Base-by-base conservation (phyloP, 2,329 filamentous ascomycete genomes). In the Chrysosporium queenslandicum region DNA sequence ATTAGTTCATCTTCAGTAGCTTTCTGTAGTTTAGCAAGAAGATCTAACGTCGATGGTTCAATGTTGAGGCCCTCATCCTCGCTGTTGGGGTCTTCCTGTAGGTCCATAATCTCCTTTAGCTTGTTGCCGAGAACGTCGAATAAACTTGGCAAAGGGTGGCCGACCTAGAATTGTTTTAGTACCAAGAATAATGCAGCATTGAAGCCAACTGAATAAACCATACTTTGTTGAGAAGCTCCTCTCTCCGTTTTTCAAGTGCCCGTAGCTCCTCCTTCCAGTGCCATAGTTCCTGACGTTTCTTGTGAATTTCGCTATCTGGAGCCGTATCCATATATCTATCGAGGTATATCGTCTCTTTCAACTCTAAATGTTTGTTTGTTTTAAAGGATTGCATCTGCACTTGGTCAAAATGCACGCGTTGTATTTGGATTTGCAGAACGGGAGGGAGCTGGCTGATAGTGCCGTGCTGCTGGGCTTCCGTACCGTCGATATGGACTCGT, bases 391-490 rank as follows among this genome's bases (percentile, higher is more conserved):
- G 72, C 52, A 77, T 77, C 52, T 72, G 75, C 40, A 77, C 77
- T 5, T 78, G 77, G 58, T 87, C 83, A 47, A 82, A 87, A 54
- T 85, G 82, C 3, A 86, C 83, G 4, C 92, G 82, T 64, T 94
- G 88, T 29, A 98, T 87, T 58, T 89, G 86, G 41, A 98, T 82
- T 61, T 96, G 90, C 16, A 97, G 73, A 29, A 98, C 80, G 0
- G 90, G 89, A 0, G 92, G 89, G 9, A 90, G 73, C n/a, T 77
- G 76, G 56, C 79, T 80, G 56, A 94, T 86, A 1, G 86, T 83
- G 5, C 82, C 82, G 65, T 84, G 91, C 53, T 79, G 75, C 67
- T 76, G 71, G 53, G 80, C 69, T 63, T 79, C 61, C 63, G 72
- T 64, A n/a, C 79, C 79, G 54, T 80, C 80, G 21, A 85, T 78